Conservation (phyloP, 192 early-diverging fungal species). For the Phlyctochytrium bullatum region DNA sequence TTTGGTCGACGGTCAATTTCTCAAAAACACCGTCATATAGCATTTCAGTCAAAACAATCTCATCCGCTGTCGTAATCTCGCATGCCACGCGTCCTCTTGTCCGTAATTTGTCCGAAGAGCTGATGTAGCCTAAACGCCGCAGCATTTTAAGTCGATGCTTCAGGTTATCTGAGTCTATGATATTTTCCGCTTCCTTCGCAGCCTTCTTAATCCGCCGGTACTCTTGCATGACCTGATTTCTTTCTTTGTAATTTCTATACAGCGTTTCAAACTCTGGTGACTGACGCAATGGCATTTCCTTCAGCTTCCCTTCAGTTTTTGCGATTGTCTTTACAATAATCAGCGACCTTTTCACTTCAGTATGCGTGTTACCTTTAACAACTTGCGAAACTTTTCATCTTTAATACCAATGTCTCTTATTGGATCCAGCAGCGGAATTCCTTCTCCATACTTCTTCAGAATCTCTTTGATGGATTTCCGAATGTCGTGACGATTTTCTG, state of each 20-base stretch:
- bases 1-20: slow-evolving; percentile 83
- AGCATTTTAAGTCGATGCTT: slow-evolving; percentile 86
- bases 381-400: slow-evolving; percentile 72
- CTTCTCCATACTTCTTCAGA: slow-evolving; percentile 64
- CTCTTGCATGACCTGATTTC: slow-evolving; percentile 55
- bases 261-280: slow-evolving; percentile 52
- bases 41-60: slow-evolving; percentile 93
- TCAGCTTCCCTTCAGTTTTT: slow-evolving; percentile 67
- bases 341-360: slow-evolving; percentile 3
- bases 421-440: slow-evolving; percentile 83
- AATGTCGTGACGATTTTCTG: slow-evolving; percentile 55
- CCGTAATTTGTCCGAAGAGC: slow-evolving; percentile 80
- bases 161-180: slow-evolving; percentile 90
- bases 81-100: slow-evolving; percentile 98
- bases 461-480: slow-evolving; percentile 70
- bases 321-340: slow-evolving; percentile 53
- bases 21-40: slow-evolving; percentile 96
- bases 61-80: slow-evolving; percentile 92
- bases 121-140: slow-evolving; percentile 83
- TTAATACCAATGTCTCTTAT: slow-evolving; percentile 84
- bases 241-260: slow-evolving; percentile 63
- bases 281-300: slow-evolving; percentile 58
- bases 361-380: slow-evolving; percentile 48
- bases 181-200: slow-evolving; percentile 72
- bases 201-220: slow-evolving; percentile 70